Evolutionary conservation across 2,329 filamentous ascomycete genomes (phyloP).

Genomic region (Fusarium ambrosium): DNA sequence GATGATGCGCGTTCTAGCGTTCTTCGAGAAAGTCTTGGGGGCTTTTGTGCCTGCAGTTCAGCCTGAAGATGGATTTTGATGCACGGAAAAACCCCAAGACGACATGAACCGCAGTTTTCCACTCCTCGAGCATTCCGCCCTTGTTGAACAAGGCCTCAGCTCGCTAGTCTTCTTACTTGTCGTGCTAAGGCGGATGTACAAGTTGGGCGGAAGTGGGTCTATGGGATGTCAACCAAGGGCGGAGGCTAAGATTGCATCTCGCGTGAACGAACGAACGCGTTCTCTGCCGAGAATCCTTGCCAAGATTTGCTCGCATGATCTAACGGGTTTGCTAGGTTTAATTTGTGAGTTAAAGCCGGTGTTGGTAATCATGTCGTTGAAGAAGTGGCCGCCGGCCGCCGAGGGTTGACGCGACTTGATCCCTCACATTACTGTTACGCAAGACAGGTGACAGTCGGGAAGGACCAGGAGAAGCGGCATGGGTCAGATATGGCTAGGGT

Average conservation of each 20-base stretch:
- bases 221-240: constrained; percentile 28
- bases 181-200: constrained; percentile 32
- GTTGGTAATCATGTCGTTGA: neutral
- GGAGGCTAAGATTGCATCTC: constrained; percentile 26
- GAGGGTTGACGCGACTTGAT: neutral
- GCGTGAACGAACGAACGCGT: neutral
- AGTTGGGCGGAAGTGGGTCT: constrained; percentile 36
- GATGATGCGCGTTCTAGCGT: neutral
- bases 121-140: neutral
- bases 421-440: neutral
- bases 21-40: neutral
- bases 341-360: neutral
- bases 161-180: constrained; percentile 7
- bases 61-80: neutral
- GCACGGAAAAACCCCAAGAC: neutral
- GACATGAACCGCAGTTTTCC: neutral
- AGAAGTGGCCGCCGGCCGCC: neutral
- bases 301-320: neutral
- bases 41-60: neutral
- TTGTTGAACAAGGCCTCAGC: neutral
- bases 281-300: neutral
- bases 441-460: neutral
- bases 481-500: neutral
- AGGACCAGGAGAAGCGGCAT: neutral
- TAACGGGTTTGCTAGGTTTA: neutral